Base-by-base conservation (phyloP, 2,329 filamentous ascomycete species). In the Trichoderma atrobrunneum region DNA sequence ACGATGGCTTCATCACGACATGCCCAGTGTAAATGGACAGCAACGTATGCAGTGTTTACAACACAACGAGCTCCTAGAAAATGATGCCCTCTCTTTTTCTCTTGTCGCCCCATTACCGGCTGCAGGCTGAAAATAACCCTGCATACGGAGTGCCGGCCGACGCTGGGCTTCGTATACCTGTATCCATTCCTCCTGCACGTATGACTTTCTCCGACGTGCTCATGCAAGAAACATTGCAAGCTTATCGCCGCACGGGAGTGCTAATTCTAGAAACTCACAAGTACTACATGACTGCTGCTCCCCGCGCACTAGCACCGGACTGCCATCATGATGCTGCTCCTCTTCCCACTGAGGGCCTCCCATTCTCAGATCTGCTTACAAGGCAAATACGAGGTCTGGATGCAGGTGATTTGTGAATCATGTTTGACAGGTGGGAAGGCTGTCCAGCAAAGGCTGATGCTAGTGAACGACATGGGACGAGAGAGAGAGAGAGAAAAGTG, bases 171-270 rank as follows among this genome's bases (percentile, higher is more conserved):
- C 51, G 21, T 21, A 32, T 51, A 43, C 59, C 32, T 61, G 57
- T 7, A 60, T 60, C 28, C 30, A 60, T n/a, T 24, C 30, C 30
- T 56, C 26, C 48, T 68, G 54, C 54, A 48, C 34, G 24, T 21
- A 59, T 56, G 32, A 18, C 14, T 43, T 28, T 28, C 26, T 60
- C 11, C 30, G 10, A 60, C 32, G 7, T 21, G 18, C 36, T 60
- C 36, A 61, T 69, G 54, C 36, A 48, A 61, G 36, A 69, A 60
- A 51, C 36, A 69, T 34, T 26, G 10, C 65, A 69, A 69, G 65
- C 56, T 34, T 51, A 34, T 60, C 43, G 36, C 65, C 36, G n/a
- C 28, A n/a, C 32, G 36, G 36, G n/a, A 51, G 34, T 69, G 36
- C 54, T 68, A 59, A 60, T 32, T 60, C 54, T 32, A 59, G 51